Base-by-base conservation (phyloP, 2,329 filamentous ascomycete species). In the Triangularia setosa region DNA sequence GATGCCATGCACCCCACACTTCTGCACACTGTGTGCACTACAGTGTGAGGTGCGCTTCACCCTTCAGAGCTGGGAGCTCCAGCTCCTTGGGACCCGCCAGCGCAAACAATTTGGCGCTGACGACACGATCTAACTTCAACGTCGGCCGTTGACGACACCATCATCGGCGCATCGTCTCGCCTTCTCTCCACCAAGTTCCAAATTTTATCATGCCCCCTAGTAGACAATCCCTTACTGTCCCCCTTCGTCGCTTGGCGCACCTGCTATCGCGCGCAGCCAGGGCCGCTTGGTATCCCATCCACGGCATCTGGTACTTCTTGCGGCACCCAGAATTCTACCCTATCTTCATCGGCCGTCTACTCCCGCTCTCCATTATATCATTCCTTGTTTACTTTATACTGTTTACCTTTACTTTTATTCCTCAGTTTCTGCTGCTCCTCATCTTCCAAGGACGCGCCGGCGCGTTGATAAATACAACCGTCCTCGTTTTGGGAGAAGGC, bases 401-500 rank as follows among this genome's bases (percentile, higher is more conserved):
- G 21, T 98, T 98, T 76, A 82, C 92, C 12, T 96, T 95, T 76
- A 83, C 92, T 0, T 98, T 96, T 71, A 79, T 97, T 2, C 94
- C 94, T 0, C 92, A 98, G 74, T 92, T 92, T 63, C 91, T 91
- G 1, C 91, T 99, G 72, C 84, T 99, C 23, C 88, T 90, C 16
- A 86, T 98, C 69, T 98, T 97, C 75, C 93, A 98, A 72, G 90
- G 90, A 23, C 84, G 87, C 65, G 67, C 67, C 0, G 89, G 88
- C 28, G 95, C 95, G n/a, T 96, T 92, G 91, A 78, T 97, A 64
- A 97, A 92, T 71, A 93, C 90, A 2, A 87, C 91, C 0, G 89
- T 98, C 67, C 81, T 98, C 56, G 91, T 97, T 0, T 82, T 99
- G n/a, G 91, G 92, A 54, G 89, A 93, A 71, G 90, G 89, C 0